These are phyloP conservation scores for Blakeslea trispora DNA, from an alignment of 371 early-diverging fungal genomes.

Conservation along the genomic window DNA sequence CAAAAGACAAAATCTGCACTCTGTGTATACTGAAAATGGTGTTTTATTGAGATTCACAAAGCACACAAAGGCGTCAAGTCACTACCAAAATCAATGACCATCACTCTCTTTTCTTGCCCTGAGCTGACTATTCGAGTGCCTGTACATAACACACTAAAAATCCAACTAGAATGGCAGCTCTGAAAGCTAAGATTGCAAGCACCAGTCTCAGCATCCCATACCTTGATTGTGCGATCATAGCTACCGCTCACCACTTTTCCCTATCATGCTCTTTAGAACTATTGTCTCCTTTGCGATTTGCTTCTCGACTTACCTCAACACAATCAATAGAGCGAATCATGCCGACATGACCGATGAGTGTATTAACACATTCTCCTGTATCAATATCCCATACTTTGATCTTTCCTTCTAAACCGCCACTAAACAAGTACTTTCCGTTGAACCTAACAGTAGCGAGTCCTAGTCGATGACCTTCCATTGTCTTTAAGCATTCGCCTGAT, in stretches of 20 bases:
- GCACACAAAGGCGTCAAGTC: constrained; percentile 24
- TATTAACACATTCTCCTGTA: constrained; percentile 73
- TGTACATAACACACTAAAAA: constrained; percentile 87
- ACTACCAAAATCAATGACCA: constrained; percentile 75
- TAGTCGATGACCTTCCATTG: constrained; percentile 72
- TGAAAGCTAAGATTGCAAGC: constrained; percentile 59
- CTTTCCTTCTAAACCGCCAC: constrained; percentile 92
- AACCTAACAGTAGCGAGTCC: constrained; percentile 94
- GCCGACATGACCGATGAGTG: constrained; percentile 86
- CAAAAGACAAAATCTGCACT: no score
- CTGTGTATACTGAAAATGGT: no score
- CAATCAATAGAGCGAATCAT: constrained; percentile 91
- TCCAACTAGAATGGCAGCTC: constrained; percentile 83
- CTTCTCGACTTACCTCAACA: constrained; percentile 41
- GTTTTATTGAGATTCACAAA: background rate
- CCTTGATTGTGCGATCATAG: constrained; percentile 94
- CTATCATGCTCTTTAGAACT: constrained; percentile 8
- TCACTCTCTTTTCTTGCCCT: constrained; percentile 69
- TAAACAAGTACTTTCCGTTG: constrained; percentile 81
- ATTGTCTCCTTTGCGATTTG: background rate
- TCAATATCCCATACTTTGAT: constrained; percentile 92
- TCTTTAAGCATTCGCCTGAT: constrained; percentile 65
- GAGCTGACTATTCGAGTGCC: constrained; percentile 68
- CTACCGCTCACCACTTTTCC: constrained; percentile 51
- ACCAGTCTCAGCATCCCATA: constrained; percentile 77